Conservation (phyloP, 345 rosid genomes). For the Salix koriyanagi region DNA sequence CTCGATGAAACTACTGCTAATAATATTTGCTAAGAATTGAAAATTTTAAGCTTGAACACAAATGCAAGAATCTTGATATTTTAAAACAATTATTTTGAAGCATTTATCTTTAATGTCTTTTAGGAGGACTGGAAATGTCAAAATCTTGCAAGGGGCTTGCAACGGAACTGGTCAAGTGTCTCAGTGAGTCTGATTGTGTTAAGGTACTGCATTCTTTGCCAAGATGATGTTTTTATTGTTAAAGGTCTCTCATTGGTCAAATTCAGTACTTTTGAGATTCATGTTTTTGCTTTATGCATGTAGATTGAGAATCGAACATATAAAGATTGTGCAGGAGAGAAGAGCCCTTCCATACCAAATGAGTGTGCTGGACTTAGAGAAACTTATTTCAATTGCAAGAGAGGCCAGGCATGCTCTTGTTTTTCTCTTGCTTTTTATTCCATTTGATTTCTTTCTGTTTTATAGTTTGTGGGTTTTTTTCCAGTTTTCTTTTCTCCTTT, state of each 20-base stretch:
- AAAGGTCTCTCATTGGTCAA: background rate
- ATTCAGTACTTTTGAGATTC: background rate
- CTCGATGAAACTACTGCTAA: background rate
- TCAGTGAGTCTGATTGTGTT: constrained; percentile 79
- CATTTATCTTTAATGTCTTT: background rate
- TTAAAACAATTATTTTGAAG: background rate
- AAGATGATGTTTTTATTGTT: background rate
- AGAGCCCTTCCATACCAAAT: constrained; percentile 68
- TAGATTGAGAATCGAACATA: constrained; percentile 73
- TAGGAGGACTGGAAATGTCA: constrained; percentile 42
- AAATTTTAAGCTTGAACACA: background rate
- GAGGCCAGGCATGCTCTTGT: constrained; percentile 62
- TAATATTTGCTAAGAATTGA: background rate
- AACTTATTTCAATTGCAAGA: constrained; percentile 97
- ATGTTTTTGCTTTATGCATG: background rate
- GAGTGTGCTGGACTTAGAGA: constrained; percentile 93
- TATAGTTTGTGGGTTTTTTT: background rate
- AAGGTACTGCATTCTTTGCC: constrained; percentile 35
- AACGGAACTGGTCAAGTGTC: constrained; percentile 86
- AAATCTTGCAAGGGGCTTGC: constrained; percentile 98
- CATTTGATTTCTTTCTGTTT: background rate
- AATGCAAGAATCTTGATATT: background rate
- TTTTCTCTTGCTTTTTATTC: background rate
- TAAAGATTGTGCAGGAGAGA: constrained; percentile 86
- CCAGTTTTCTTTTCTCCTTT: background rate